Percentiles rank a stretch among this genome's conserved stretches.
Conservation (phyloP, 2,329 filamentous ascomycete species). For the Alternaria tenuissima region DNA sequence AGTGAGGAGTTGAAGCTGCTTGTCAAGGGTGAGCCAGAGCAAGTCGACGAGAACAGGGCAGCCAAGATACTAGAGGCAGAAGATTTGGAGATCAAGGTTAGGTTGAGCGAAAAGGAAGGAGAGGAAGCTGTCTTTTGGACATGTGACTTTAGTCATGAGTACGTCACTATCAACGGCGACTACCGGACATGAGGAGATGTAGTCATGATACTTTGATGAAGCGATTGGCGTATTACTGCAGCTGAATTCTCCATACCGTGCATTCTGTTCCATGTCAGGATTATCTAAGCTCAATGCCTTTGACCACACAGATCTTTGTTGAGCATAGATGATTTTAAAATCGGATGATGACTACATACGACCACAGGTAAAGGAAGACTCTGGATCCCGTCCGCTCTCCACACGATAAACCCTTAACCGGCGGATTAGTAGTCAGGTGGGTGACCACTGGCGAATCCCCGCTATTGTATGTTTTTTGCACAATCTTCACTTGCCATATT, state of each 20-base stretch:
- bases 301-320: background rate
- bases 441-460: slow-evolving; percentile 14
- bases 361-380: slow-evolving; percentile 16
- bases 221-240: background rate
- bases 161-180: slow-evolving; percentile 74
- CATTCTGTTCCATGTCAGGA: background rate
- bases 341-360: slow-evolving; percentile 12
- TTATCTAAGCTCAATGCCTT: background rate
- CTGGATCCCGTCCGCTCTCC: slow-evolving; percentile 19
- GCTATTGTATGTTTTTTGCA: slow-evolving; percentile 16
- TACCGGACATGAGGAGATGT: slow-evolving; percentile 62
- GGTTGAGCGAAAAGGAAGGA: slow-evolving; percentile 68
- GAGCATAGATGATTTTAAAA: background rate
- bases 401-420: slow-evolving; percentile 18
- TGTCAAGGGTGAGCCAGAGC: slow-evolving; percentile 80
- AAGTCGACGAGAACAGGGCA: slow-evolving; percentile 78
- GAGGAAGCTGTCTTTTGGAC: slow-evolving; percentile 78
- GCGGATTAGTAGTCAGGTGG: slow-evolving; percentile 12
- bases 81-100: slow-evolving; percentile 78
- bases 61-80: slow-evolving; percentile 80
- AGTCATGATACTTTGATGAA: background rate
- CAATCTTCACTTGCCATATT: background rate
- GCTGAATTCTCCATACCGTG: background rate
- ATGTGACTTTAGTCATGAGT: slow-evolving; percentile 87
- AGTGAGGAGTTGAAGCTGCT: slow-evolving; percentile 77